phyloP scores from a whole-genome alignment of 1,284 basidiomycete genomes.

The Crucibulum cyathiforme region DNA sequence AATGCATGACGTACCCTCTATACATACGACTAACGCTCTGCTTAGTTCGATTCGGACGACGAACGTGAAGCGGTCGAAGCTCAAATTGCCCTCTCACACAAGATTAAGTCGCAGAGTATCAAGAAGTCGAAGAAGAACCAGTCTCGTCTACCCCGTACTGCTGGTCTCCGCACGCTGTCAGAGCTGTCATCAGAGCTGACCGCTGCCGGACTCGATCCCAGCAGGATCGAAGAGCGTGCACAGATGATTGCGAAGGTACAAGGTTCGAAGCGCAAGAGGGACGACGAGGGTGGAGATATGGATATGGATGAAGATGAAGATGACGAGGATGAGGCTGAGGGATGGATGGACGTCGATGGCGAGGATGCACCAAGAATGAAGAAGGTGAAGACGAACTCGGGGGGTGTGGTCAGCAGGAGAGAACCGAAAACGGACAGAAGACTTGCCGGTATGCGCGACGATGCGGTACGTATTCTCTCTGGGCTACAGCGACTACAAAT shows the following conservation, averaged over 20 bases:
- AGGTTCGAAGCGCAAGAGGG: conserved; percentile 74
- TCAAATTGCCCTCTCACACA: conserved; percentile 72
- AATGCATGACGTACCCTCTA: background rate
- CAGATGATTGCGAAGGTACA: conserved; percentile 81
- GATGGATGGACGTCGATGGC: conserved; percentile 74
- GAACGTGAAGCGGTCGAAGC: conserved; percentile 81
- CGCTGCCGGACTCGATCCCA: conserved; percentile 89
- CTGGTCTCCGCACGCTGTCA: conserved; percentile 83
- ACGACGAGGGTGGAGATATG: conserved; percentile 51
- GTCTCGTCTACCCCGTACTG: conserved; percentile 85
- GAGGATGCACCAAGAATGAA: conserved; percentile 63
- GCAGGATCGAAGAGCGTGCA: conserved; percentile 87
- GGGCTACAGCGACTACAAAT: conserved; percentile 5
- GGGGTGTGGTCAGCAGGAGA: conserved; percentile 58
- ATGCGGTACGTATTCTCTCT: conserved; percentile 53
- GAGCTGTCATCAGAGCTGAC: conserved; percentile 87
- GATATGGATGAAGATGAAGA: conserved; percentile 61
- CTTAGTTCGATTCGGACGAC: conserved; percentile 89
- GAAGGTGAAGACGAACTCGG: conserved; percentile 67
- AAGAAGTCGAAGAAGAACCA: conserved; percentile 92
- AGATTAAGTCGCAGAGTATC: conserved; percentile 77
- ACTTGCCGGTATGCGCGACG: conserved; percentile 80
- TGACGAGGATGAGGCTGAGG: conserved; percentile 47
- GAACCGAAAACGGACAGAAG: conserved; percentile 76
- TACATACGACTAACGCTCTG: conserved; percentile 3